Base-by-base conservation (phyloP, 345 rosid genomes). In the Nephelium lappaceum region DNA sequence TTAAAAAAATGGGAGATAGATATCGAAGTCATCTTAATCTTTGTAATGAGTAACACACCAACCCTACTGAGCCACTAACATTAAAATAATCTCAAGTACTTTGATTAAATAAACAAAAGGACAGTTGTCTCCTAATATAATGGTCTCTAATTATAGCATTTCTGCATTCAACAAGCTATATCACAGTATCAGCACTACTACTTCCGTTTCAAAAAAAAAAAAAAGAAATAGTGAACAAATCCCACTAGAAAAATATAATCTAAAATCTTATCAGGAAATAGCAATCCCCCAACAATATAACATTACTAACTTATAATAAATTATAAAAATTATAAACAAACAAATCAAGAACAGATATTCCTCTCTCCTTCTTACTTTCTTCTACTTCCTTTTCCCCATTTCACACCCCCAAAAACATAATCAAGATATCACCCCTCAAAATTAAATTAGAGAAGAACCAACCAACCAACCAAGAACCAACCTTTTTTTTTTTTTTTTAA, bases 271-370 rank as follows among this genome's bases (percentile, higher is more conserved):
- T 76, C 72, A 86, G 85, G 85, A 82, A 82, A 85, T 58, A 80
- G 84, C 82, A 84, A 79, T 63, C 77, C 69, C 78, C 76, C 73
- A 77, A 75, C 65, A 72, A 73, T 57, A 11, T 67, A 57, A 67
- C 45, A 65, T 31, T 15, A 45, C 43, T 38, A 71, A 67, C 60
- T 41, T 43, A 73, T 69, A 81, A 43, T 75, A 27, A 62, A 76
- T 57, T 72, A 75, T 75, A 73, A 81, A 75, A 84, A 75, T 72
- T 86, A 91, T 82, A 84, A 89, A 86, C 86, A 84, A 88, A 84
- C 84, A 87, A 84, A 87, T 81, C 76, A 83, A 82, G 87, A 84
- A 79, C 88, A 85, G 84, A 89, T 86, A 84, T 84, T 84, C 87
- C 3, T 58, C 63, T 58, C 63, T 53, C 23, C 51, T 45, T 11